Base-by-base conservation (phyloP, 2,329 filamentous ascomycete species). In the Xylaria sp. region DNA sequence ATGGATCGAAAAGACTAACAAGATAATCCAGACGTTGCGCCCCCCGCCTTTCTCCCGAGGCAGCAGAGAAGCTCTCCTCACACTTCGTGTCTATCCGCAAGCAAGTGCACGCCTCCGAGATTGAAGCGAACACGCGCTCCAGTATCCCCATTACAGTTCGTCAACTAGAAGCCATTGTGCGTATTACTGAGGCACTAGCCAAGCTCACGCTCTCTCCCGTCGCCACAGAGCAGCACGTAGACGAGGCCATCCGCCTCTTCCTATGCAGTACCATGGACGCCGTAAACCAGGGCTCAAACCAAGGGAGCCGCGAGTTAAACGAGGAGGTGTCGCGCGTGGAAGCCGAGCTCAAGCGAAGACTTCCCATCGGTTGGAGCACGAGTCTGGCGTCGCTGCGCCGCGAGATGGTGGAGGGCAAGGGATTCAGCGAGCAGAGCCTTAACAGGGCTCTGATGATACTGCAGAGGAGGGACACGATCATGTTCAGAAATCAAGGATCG, bases 111-210 rank as follows among this genome's bases (percentile, higher is more conserved):
- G 91, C 93, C 27, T 91, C 93, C 0, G 96, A 99, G 80, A 85
- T 97, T 53, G 92, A 97, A 76, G 92, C 94, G 71, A 97, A 98
- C 80, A 87, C 92, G 48, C 92, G 96, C 21, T 97, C 93, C 6
- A 96, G 92, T 23, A 98, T 99, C 75, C 96, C 96, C 60, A 99
- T 99, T 80, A 99, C 96, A 0, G 93, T 99, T 60, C 94, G 96
- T 79, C 96, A 99, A 79, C 88, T 99, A 5, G 96, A 99, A 81
- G 95, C 95, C 76, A 97, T 99, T 74, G 92, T 98, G 71, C 95
- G 96, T 79, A 98, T 99, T 77, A 97, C 94, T 2, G 96, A 99
- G 80, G 94, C 96, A 0, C 88, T 99, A 1, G 96, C 96, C 65
- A 99, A 99, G 80, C 85, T 99, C 51, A 90, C 92, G 0, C 87